phyloP scores from a whole-genome alignment of 2,329 filamentous ascomycete genomes.

The Phyllosticta paracitricarpa region DNA sequence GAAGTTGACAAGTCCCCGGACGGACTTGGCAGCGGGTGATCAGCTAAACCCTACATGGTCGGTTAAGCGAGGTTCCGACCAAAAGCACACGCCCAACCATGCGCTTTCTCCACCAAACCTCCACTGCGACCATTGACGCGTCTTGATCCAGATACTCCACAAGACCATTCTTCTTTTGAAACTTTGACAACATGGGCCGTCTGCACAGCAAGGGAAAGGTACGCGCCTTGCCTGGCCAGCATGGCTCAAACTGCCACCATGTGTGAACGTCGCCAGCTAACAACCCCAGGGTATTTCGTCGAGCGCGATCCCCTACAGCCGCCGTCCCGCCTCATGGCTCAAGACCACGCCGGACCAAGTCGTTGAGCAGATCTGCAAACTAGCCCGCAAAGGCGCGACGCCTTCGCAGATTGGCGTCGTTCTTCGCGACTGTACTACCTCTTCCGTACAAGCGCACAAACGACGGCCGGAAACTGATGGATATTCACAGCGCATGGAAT shows the following conservation, averaged over 20 bases:
- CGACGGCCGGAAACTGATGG: neutral
- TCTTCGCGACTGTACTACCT: slow-evolving; percentile 73
- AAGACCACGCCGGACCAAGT: slow-evolving; percentile 99
- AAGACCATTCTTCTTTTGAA: neutral
- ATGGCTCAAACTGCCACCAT: neutral
- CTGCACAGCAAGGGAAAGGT: slow-evolving; percentile 94
- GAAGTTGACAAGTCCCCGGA: too few relatives aligned
- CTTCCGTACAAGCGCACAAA: neutral
- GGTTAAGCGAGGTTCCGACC: too few relatives aligned
- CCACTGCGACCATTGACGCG: too few relatives aligned
- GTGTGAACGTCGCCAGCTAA: neutral
- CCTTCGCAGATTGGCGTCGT: slow-evolving; percentile 91
- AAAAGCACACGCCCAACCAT: too few relatives aligned
- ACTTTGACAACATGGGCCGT: slow-evolving; percentile 74
- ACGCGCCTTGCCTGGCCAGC: neutral
- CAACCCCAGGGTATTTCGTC: slow-evolving; percentile 87
- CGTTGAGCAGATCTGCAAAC: slow-evolving; percentile 98
- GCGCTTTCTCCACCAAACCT: too few relatives aligned
- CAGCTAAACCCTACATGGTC: too few relatives aligned
- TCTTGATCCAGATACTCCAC: too few relatives aligned
- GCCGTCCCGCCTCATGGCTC: slow-evolving; percentile 84
- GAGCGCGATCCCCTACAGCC: slow-evolving; percentile 94
- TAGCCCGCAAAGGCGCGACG: slow-evolving; percentile 97
- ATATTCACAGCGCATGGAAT: slow-evolving; percentile 75
- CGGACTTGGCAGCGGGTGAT: too few relatives aligned